Conservation (phyloP, 805 yeast genomes). For the Candida michaelii region DNA sequence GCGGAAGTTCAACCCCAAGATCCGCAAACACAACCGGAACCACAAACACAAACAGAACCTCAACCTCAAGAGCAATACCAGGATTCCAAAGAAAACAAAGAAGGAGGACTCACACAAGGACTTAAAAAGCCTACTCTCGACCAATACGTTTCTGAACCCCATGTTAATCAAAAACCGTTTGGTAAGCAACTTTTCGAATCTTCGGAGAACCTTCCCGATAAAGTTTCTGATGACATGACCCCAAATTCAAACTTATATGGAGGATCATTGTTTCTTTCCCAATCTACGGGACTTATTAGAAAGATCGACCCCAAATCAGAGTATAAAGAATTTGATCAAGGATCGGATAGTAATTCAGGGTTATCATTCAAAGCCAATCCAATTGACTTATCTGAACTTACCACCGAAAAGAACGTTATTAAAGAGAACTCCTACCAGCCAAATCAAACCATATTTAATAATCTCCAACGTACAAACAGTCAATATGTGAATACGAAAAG, state of each 20-base stretch:
- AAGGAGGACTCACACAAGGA: neutral
- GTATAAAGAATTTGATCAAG: neutral
- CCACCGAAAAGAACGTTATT: conserved; percentile 31
- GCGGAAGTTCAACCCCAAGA: neutral
- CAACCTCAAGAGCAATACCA: neutral
- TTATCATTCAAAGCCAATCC: conserved; percentile 34
- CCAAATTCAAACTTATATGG: conserved; percentile 36
- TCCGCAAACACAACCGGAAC: neutral
- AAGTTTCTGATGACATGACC: conserved; percentile 12
- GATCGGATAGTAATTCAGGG: conserved; percentile 20
- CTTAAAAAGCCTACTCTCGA: neutral
- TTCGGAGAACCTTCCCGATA: conserved; percentile 13
- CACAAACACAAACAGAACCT: neutral
- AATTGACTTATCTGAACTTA: conserved; percentile 20
- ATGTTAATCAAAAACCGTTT: neutral
- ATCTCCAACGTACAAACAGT: conserved; percentile 39
- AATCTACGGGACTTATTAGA: conserved; percentile 41
- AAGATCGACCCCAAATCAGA: conserved; percentile 25
- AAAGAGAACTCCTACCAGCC: conserved; percentile 43
- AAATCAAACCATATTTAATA: conserved; percentile 41
- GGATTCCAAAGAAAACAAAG: neutral
- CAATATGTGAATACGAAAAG: conserved; percentile 30
- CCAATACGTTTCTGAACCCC: conserved; percentile 3
- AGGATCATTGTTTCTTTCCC: conserved; percentile 42
- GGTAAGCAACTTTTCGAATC: neutral